Percentiles rank a stretch among this genome's conserved stretches.
These are phyloP conservation scores for Trichoderma atroviride DNA, from an alignment of 2,329 filamentous ascomycete species.

Conservation along the genomic window DNA sequence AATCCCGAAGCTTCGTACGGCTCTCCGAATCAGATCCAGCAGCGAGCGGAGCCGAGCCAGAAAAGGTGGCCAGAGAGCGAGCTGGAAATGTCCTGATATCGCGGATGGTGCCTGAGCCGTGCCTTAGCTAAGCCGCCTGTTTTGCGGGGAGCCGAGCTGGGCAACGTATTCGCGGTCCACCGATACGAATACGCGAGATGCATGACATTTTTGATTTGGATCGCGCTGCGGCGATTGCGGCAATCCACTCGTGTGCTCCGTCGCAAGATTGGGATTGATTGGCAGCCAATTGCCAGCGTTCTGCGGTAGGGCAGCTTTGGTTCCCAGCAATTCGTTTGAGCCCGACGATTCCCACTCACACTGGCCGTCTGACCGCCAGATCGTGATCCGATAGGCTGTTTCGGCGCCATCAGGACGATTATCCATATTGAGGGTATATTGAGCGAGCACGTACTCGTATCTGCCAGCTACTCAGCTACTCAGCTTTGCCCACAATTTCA, in stretches of 20 bases:
- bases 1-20: not conserved
- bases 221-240: not conserved
- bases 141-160: not conserved
- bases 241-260: too few species aligned
- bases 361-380: slow-evolving; percentile 3
- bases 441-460: not conserved
- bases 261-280: not conserved
- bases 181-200: slow-evolving; percentile 24
- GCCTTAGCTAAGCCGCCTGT: slow-evolving; percentile 3
- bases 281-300: not conserved
- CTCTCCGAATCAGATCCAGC: slow-evolving; percentile 1
- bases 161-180: slow-evolving; percentile 16
- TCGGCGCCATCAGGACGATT: not conserved
- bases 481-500: not conserved
- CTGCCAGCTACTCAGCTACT: not conserved
- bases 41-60: slow-evolving; percentile 21
- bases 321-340: not conserved
- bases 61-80: slow-evolving; percentile 17
- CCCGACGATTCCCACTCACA: slow-evolving; percentile 10
- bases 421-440: not conserved
- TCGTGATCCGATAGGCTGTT: not conserved
- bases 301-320: not conserved
- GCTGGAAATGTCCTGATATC: slow-evolving; percentile 20
- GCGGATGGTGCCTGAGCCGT: slow-evolving; percentile 7
- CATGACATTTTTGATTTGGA: not conserved